phyloP scores from a whole-genome alignment of 257 asterid genomes.

The Scutellaria barbata region DNA sequence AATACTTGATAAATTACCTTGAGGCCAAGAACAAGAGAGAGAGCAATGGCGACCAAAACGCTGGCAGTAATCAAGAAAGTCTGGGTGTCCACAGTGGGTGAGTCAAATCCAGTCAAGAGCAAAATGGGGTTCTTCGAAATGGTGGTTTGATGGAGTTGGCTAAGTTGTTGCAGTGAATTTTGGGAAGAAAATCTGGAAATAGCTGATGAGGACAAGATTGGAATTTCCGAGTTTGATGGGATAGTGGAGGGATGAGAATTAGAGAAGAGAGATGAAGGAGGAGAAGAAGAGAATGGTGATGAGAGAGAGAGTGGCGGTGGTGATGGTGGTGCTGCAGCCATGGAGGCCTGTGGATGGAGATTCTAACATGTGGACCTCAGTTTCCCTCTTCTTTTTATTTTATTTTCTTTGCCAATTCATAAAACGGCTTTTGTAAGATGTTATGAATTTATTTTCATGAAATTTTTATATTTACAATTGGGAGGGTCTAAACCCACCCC shows the following conservation, averaged over 20 bases:
- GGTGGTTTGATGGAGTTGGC: conserved; percentile 37
- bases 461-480: too few species aligned
- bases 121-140: conserved; percentile 54
- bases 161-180: conserved; percentile 24
- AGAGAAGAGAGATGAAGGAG: conserved; percentile 39
- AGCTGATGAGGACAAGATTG: conserved; percentile 41
- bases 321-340: conserved; percentile 47
- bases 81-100: conserved; percentile 78
- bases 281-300: conserved; percentile 35
- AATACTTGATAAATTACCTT: conserved; percentile 52
- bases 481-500: too few species aligned
- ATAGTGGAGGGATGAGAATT: conserved; percentile 24
- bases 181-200: conserved; percentile 37
- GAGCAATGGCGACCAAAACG: conserved; percentile 81
- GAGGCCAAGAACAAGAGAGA: conserved; percentile 84
- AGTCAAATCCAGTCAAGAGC: conserved; percentile 58
- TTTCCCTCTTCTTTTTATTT: too few species aligned
- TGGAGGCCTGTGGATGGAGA: conserved; percentile 39
- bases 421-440: too few species aligned
- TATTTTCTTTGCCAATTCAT: too few species aligned
- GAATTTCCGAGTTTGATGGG: conserved; percentile 45
- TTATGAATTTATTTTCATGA: too few species aligned
- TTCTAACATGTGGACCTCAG: conserved; percentile 45
- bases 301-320: conserved; percentile 46
- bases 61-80: conserved; percentile 76